A percentile compares a stretch with the other conserved stretches of the same genome.
These are phyloP conservation scores for Achaetomiella virescens DNA, from an alignment of 495 filamentous ascomycete species.

Conservation along the genomic window DNA sequence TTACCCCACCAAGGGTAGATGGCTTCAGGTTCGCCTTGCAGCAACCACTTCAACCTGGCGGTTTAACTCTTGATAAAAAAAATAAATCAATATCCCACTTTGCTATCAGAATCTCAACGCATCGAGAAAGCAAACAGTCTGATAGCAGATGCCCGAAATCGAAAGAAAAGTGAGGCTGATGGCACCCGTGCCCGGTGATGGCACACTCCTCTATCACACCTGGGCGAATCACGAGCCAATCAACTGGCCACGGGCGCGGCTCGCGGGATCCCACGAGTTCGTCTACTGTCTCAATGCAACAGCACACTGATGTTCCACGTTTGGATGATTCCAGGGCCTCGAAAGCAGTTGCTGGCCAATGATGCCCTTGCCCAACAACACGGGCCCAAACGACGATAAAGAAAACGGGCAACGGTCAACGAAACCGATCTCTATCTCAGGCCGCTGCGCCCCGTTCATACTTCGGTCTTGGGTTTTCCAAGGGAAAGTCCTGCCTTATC, in stretches of 20 bases:
- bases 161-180: not conserved
- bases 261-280: conserved; percentile 11
- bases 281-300: not conserved
- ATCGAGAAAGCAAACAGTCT: not conserved
- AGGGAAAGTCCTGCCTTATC: too few relatives aligned
- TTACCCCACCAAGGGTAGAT: conserved; percentile 2
- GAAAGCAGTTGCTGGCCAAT: not conserved
- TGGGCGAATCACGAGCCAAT: conserved; percentile 24
- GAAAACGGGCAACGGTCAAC: too few relatives aligned
- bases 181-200: not conserved
- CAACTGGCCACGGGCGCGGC: conserved; percentile 21
- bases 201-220: not conserved
- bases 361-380: not conserved
- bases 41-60: too few relatives aligned
- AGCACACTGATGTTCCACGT: not conserved
- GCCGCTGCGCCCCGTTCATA: too few relatives aligned
- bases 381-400: not conserved
- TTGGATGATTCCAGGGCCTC: not conserved
- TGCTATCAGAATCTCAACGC: too few relatives aligned
- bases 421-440: too few relatives aligned
- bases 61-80: too few relatives aligned
- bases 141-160: not conserved
- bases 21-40: too few relatives aligned
- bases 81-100: too few relatives aligned
- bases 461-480: too few relatives aligned